These are phyloP conservation scores for Ogataea naganishii DNA, from an alignment of 805 yeast species.

Conservation along the genomic window DNA sequence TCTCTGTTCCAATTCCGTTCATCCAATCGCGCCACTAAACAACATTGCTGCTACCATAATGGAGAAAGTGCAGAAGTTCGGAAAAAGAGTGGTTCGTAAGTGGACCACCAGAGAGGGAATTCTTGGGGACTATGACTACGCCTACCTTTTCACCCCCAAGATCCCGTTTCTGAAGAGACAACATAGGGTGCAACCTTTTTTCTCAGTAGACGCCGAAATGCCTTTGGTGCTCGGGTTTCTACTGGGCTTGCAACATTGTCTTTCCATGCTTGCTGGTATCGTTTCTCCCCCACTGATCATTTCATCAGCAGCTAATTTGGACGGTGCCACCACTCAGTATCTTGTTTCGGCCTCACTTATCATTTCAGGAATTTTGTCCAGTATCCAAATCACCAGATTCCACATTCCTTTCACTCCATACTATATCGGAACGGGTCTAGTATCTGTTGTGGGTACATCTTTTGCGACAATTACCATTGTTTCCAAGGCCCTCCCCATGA, in stretches of 20 bases:
- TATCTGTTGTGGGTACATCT: conserved; percentile 87
- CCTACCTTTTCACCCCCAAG: conserved; percentile 69
- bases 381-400: conserved; percentile 74
- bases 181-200: conserved; percentile 65
- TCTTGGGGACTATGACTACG: conserved; percentile 83
- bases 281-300: conserved; percentile 78
- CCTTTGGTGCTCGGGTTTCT: conserved; percentile 72
- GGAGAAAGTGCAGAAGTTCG: too few relatives aligned
- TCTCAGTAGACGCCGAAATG: conserved; percentile 70
- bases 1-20: too few relatives aligned
- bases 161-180: conserved; percentile 52
- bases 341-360: conserved; percentile 68
- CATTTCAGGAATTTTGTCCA: conserved; percentile 59
- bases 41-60: too few relatives aligned
- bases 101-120: conserved; percentile 72
- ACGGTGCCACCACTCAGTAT: conserved; percentile 41
- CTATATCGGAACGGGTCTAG: conserved; percentile 78
- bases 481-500: conserved; percentile 63
- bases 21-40: too few relatives aligned
- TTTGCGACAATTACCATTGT: conserved; percentile 85
- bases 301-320: conserved; percentile 52
- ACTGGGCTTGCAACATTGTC: conserved; percentile 79
- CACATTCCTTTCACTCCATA: conserved; percentile 66
- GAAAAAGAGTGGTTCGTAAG: conserved; percentile 26
- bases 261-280: conserved; percentile 90